These are phyloP conservation scores for Citrus glauca DNA, from an alignment of 345 rosid genomes.

Conservation along the genomic window DNA sequence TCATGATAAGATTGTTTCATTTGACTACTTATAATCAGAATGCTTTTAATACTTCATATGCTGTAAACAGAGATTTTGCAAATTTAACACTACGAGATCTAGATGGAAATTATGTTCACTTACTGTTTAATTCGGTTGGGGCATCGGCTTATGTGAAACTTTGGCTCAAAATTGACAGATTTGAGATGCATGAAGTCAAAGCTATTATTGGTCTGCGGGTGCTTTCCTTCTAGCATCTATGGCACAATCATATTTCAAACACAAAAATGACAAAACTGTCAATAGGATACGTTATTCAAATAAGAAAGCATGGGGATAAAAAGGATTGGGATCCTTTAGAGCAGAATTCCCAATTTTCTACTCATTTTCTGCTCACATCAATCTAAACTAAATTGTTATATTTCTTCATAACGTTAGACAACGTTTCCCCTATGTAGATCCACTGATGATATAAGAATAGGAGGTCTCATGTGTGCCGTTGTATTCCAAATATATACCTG, in stretches of 20 bases:
- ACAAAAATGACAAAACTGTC: neutral
- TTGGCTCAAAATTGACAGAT: conserved; percentile 28
- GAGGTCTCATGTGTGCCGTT: neutral
- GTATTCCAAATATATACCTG: conserved; percentile 31
- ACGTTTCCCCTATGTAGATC: neutral
- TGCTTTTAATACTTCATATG: neutral
- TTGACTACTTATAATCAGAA: neutral
- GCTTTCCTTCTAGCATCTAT: conserved; percentile 56
- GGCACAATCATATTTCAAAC: neutral
- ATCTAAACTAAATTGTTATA: neutral
- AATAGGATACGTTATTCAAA: neutral
- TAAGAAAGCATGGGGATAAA: neutral
- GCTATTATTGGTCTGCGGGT: conserved; percentile 3
- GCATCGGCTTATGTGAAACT: conserved; percentile 38
- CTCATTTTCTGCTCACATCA: neutral
- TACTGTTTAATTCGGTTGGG: conserved; percentile 45
- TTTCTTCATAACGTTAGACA: neutral
- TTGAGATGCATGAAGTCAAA: conserved; percentile 14
- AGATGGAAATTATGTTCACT: conserved; percentile 10
- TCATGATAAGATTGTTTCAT: neutral
- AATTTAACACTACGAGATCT: neutral
- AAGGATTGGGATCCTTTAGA: neutral
- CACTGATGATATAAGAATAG: neutral
- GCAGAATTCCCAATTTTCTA: neutral
- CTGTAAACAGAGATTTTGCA: neutral